A percentile compares a stretch with the other conserved stretches of the same genome.
Conservation (phyloP, 768 basidiomycete species). For the Tulasnella sp. region DNA sequence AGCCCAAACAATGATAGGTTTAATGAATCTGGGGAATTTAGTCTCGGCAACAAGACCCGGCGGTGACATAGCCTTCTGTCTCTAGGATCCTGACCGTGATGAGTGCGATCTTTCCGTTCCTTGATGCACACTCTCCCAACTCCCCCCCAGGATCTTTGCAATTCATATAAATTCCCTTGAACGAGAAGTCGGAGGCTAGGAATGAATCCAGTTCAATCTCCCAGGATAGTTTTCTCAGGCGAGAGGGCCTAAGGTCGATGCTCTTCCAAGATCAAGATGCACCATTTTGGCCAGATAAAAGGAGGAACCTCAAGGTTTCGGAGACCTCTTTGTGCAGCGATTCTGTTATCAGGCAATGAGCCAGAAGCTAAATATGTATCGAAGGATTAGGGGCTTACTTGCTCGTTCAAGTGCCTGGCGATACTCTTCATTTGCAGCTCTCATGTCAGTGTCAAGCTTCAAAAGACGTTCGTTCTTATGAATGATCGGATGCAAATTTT, state of each 20-base stretch:
- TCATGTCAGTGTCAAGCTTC: slow-evolving; percentile 62
- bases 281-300: not conserved
- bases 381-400: slow-evolving; percentile 45
- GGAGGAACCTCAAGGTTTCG: not conserved
- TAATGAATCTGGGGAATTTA: too few relatives aligned
- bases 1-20: too few relatives aligned
- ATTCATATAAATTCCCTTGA: too few relatives aligned
- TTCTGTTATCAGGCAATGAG: not conserved
- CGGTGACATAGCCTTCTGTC: too few relatives aligned
- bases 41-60: too few relatives aligned
- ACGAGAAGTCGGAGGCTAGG: not conserved
- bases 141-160: too few relatives aligned
- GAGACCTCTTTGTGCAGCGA: not conserved
- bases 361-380: not conserved
- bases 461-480: slow-evolving; percentile 57
- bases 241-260: not conserved
- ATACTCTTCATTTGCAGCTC: slow-evolving; percentile 67
- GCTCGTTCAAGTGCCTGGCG: slow-evolving; percentile 61
- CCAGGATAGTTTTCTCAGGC: not conserved
- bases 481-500: not conserved
- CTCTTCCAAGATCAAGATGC: not conserved
- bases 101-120: too few relatives aligned
- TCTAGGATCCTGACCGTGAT: too few relatives aligned
- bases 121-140: too few relatives aligned
- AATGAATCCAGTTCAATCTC: not conserved